Evolutionary conservation across 768 basidiomycete species (phyloP).

Genomic region (Psilocybe cyanescens): DNA sequence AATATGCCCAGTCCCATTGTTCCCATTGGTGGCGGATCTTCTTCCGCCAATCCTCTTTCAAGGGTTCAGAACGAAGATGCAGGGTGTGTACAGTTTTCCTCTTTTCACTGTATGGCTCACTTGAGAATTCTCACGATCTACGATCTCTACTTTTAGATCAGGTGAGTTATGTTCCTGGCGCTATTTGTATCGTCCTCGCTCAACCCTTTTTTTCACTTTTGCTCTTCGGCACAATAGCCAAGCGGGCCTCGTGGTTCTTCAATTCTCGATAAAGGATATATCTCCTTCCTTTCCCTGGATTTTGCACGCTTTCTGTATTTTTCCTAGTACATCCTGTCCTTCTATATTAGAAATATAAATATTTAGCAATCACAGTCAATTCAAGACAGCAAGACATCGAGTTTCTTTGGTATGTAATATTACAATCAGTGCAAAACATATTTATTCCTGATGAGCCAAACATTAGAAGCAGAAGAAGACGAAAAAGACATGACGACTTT

Average conservation of each 20-base stretch:
- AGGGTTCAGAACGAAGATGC: conserved; percentile 84
- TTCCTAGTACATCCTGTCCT: conserved; percentile 23
- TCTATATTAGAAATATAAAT: conserved; percentile 26
- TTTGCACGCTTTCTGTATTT: conserved; percentile 20
- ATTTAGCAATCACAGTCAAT: neutral
- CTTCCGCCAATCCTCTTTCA: conserved; percentile 65
- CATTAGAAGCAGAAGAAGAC: neutral
- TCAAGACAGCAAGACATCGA: neutral
- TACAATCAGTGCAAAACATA: neutral
- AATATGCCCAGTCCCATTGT: conserved; percentile 43
- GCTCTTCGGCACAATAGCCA: conserved; percentile 52
- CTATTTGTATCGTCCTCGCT: conserved; percentile 18
- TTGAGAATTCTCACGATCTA: conserved; percentile 14
- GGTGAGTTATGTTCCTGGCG: conserved; percentile 36
- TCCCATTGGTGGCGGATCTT: conserved; percentile 45
- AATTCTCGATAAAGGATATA: conserved; percentile 62
- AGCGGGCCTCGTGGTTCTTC: conserved; percentile 95
- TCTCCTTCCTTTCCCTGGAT: conserved; percentile 7
- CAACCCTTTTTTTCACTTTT: conserved; percentile 20
- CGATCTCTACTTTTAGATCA: conserved; percentile 32
- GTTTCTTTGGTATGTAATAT: neutral
- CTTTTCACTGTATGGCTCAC: conserved; percentile 8
- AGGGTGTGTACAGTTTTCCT: conserved; percentile 48
- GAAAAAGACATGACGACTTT: conserved; percentile 6
- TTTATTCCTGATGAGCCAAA: too few relatives aligned